These are phyloP conservation scores for Macrolepiota albuminosa DNA, from an alignment of 768 basidiomycete species.

Conservation along the genomic window DNA sequence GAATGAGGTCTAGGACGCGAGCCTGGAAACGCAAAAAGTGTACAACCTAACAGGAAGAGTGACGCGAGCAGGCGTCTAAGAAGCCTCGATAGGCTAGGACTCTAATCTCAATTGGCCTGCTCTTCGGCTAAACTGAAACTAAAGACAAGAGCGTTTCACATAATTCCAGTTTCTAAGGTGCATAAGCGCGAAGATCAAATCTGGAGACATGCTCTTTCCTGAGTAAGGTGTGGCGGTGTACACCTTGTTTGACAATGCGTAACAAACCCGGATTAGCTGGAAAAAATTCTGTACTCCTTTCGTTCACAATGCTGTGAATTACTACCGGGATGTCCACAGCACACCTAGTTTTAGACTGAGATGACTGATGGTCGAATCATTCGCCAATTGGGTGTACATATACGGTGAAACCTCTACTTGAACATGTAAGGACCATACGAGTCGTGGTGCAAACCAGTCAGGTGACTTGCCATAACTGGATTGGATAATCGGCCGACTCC, in stretches of 20 bases:
- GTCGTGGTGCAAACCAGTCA: not conserved
- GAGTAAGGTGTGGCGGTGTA: not conserved
- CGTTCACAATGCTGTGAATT: not conserved
- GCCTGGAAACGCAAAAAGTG: not conserved
- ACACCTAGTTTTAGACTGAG: not conserved
- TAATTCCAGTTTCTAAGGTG: not conserved
- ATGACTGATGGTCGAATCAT: not conserved
- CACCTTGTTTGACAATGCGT: not conserved
- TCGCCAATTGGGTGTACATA: not conserved
- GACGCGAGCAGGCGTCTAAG: not conserved
- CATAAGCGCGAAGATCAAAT: not conserved
- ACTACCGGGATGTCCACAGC: not conserved
- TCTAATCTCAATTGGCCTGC: not conserved
- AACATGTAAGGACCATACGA: too few relatives aligned
- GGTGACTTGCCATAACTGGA: not conserved
- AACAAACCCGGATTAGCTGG: not conserved
- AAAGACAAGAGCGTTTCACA: not conserved
- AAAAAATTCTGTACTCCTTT: not conserved
- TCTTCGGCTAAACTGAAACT: too few relatives aligned
- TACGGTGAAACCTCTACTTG: not conserved
- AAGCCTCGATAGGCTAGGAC: too few relatives aligned
- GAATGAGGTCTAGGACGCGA: not conserved
- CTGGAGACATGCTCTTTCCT: not conserved
- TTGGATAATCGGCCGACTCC: conserved; percentile 5
- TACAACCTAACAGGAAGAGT: too few relatives aligned